These are phyloP conservation scores for Glycine latifolia DNA, from an alignment of 306 rosid species.

Conservation along the genomic window DNA sequence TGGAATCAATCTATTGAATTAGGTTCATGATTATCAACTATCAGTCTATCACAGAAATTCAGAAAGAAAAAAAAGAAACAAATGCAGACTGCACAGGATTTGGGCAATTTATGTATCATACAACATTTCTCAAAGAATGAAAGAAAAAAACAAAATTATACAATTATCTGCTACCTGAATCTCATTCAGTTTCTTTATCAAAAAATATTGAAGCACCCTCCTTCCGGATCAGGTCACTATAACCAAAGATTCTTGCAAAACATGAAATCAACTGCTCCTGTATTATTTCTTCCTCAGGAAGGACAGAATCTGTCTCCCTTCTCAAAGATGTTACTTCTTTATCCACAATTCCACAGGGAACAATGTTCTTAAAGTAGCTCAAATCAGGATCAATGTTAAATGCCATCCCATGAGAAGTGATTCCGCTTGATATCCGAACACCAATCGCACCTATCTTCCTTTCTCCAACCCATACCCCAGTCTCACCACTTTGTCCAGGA, in stretches of 20 bases:
- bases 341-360: conserved; percentile 87
- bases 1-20: conserved; percentile 7
- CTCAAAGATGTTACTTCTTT: conserved; percentile 87
- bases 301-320: conserved; percentile 64
- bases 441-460: conserved; percentile 95
- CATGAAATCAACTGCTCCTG: conserved; percentile 80
- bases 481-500: conserved; percentile 68
- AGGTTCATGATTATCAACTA: not conserved
- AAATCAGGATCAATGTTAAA: conserved; percentile 90
- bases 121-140: conserved; percentile 36
- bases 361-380: conserved; percentile 76
- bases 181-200: conserved; percentile 52
- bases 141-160: conserved; percentile 2
- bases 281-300: conserved; percentile 69
- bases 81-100: not conserved
- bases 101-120: conserved; percentile 4
- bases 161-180: conserved; percentile 33
- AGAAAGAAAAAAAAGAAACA: too few relatives aligned
- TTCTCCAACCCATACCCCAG: conserved; percentile 92
- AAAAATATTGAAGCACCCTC: conserved; percentile 52
- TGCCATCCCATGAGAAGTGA: conserved; percentile 93
- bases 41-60: not conserved
- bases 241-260: conserved; percentile 78
- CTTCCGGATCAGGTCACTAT: conserved; percentile 61
- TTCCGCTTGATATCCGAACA: conserved; percentile 77